Evolutionary conservation across 2,329 filamentous ascomycete genomes (phyloP), one percentile per base, ranked within the genome.

Genomic region (Curvularia spicifera): DNA sequence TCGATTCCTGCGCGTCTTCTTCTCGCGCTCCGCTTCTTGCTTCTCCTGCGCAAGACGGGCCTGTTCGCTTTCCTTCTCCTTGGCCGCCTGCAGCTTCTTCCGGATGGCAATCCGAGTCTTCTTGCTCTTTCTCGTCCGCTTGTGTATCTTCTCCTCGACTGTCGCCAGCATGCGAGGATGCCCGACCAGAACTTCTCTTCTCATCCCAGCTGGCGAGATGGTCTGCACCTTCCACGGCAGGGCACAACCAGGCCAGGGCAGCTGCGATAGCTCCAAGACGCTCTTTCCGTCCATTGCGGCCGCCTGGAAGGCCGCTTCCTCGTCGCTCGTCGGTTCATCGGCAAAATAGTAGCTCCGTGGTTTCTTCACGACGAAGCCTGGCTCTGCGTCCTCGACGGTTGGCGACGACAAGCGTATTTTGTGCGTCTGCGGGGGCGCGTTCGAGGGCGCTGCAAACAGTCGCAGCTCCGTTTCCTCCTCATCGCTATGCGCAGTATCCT

Each of bases 301-400:
- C 5, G 67, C 64, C 24, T 61, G 52, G 46, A 73, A 60, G 28
- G 69, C 64, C n/a, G 48, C 44, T 45, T 67, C 54, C 55, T 65
- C 66, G 5, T 70, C 61, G 20, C 62, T 67, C 4, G 68, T 70
- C 20, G 65, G 56, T 20, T 68, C 69, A 4, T 72, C 64, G 52
- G 72, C 67, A 51, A 77, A 76, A 56, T 77, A 77, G 55, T 76
- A 76, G 56, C 61, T 68, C 39, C 61, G 63, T 12, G 72, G 72
- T 48, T 69, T 69, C 55, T 75, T 72, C 26, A 72, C 29, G 4
- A 69, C 12, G 29, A 77, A 65, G 2, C 71, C 70, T 18, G 69
- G 65, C 44, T 75, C 70, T 46, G 61, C 65, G 13, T 42, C 53
- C 39, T 53, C 66, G 7, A 63, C 61, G 24, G 63, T 67, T 13